Evolutionary conservation across 176 grass and related monocot species (phyloP).

Genomic region (Oryza meyeriana): DNA sequence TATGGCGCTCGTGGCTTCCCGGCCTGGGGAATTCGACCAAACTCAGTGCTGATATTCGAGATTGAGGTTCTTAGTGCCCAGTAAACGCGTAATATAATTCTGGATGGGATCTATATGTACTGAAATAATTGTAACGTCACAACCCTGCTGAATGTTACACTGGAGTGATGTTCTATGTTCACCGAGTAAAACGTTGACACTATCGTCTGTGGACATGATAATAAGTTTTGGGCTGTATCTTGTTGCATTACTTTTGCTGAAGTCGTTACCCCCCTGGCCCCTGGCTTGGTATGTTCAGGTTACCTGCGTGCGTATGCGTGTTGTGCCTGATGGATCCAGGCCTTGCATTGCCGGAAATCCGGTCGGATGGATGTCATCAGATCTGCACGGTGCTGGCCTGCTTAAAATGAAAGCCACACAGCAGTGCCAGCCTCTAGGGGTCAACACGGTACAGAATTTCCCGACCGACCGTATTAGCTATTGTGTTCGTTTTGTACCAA

Average conservation of each 20-base stretch:
- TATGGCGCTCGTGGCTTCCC: constrained; percentile 73
- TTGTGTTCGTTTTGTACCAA: too few relatives aligned
- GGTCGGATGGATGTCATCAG: too few relatives aligned
- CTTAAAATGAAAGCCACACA: too few relatives aligned
- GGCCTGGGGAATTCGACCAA: constrained; percentile 79
- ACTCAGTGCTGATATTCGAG: constrained; percentile 72
- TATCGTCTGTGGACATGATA: neutral
- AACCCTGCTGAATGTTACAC: neutral
- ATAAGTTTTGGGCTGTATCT: neutral
- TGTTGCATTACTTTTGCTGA: neutral
- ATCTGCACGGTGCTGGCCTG: too few relatives aligned
- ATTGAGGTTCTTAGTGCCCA: constrained; percentile 74
- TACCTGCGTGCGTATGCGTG: too few relatives aligned
- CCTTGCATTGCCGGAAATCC: too few relatives aligned
- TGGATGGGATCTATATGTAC: neutral
- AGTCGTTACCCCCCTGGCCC: neutral
- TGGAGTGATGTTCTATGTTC: neutral
- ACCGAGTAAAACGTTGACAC: constrained; percentile 2
- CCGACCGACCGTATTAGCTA: too few relatives aligned
- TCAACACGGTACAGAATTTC: too few relatives aligned
- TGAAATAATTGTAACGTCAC: constrained; percentile 32
- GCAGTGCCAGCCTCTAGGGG: too few relatives aligned
- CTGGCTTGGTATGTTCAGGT: too few relatives aligned
- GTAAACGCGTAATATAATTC: constrained; percentile 32
- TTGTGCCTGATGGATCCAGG: too few relatives aligned